phyloP scores from a whole-genome alignment of 768 basidiomycete genomes.

The Amanita brunnescens region DNA sequence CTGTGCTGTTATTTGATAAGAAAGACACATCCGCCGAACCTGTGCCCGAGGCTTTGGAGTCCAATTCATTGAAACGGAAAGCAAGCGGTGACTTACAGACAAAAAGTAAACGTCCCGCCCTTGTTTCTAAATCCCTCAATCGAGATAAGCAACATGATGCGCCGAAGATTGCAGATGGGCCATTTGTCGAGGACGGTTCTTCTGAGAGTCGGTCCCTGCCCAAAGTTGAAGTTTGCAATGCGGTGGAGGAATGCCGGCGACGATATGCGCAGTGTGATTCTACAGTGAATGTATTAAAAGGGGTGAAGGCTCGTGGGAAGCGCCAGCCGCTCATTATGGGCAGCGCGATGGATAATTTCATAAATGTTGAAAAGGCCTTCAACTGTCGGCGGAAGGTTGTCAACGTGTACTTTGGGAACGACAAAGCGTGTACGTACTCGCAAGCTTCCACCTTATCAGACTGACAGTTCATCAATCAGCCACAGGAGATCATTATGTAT shows the following conservation, averaged over 20 bases:
- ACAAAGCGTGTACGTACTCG: slow-evolving; percentile 14
- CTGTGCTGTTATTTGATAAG: too few relatives aligned
- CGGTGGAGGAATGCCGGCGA: not conserved
- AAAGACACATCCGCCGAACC: too few relatives aligned
- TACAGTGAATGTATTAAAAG: slow-evolving; percentile 1
- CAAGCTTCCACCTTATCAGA: too few relatives aligned
- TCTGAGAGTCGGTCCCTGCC: too few relatives aligned
- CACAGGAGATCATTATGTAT: not conserved
- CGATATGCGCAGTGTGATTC: not conserved
- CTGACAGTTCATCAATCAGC: slow-evolving; percentile 3
- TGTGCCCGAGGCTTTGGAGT: too few relatives aligned
- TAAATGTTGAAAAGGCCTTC: slow-evolving; percentile 16
- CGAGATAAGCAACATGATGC: not conserved
- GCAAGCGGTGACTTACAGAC: too few relatives aligned
- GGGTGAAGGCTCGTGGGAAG: not conserved
- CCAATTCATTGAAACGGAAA: too few relatives aligned
- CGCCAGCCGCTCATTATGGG: not conserved
- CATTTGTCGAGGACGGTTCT: not conserved
- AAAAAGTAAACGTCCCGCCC: slow-evolving; percentile 3
- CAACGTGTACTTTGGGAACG: slow-evolving; percentile 16
- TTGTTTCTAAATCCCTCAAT: not conserved
- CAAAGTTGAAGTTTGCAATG: not conserved
- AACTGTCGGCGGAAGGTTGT: slow-evolving; percentile 14
- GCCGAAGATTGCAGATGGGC: not conserved
- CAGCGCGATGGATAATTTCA: slow-evolving; percentile 16